Percentiles rank a stretch among this genome's conserved stretches.
Conservation (phyloP, 495 filamentous ascomycete species). For the Aspergillus asperescens region DNA sequence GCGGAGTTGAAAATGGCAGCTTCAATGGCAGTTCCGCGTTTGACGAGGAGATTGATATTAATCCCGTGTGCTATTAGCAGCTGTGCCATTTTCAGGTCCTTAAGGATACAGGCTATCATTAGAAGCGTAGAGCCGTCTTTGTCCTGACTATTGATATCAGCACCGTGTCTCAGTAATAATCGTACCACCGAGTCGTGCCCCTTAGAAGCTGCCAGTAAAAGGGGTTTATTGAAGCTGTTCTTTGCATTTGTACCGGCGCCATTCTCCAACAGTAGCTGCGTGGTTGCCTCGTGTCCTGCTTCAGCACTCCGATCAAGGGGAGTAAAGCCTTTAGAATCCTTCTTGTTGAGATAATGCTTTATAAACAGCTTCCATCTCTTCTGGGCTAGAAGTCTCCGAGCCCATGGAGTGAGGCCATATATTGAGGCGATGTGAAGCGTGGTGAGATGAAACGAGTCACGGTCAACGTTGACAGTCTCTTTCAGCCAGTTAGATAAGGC, state of each 20-base stretch:
- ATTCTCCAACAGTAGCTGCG: neutral
- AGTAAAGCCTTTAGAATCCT: neutral
- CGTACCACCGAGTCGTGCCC: too few species aligned
- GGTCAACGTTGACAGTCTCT: too few species aligned
- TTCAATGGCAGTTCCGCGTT: neutral
- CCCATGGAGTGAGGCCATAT: neutral
- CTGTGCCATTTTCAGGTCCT: neutral
- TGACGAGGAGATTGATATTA: neutral
- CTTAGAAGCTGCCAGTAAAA: too few species aligned
- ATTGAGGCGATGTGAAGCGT: neutral
- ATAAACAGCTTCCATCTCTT: neutral
- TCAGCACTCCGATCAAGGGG: neutral
- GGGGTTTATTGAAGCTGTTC: too few species aligned
- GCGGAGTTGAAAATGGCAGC: neutral
- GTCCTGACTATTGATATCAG: neutral
- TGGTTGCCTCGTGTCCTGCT: neutral
- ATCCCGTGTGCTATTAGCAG: neutral
- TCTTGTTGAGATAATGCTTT: neutral
- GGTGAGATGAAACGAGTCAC: neutral
- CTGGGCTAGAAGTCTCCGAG: neutral
- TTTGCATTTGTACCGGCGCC: neutral
- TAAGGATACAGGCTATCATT: neutral
- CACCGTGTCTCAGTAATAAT: too few species aligned
- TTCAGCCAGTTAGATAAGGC: neutral
- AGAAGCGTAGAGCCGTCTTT: neutral